Evolutionary conservation across 2,329 filamentous ascomycete genomes (phyloP).

Genomic region (Fusarium oligoseptatum): DNA sequence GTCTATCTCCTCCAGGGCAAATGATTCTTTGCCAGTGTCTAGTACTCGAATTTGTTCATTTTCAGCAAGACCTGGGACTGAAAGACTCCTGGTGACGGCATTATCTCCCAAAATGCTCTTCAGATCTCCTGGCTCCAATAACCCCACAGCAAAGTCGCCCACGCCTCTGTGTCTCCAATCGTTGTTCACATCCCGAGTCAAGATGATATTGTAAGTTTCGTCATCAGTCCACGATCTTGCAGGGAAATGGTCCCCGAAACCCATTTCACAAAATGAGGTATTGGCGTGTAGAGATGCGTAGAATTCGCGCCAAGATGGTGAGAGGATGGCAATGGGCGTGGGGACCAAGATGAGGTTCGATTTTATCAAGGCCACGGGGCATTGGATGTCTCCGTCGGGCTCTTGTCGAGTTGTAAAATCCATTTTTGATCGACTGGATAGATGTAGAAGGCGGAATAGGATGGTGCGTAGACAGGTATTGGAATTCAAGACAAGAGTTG

Average conservation of each 20-base stretch:
- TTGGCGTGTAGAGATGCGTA: neutral
- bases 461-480: neutral
- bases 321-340: slow-evolving; percentile 21
- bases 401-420: neutral
- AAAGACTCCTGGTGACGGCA: neutral
- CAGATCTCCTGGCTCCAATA: neutral
- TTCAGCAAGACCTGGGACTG: neutral
- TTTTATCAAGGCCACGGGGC: slow-evolving; percentile 7
- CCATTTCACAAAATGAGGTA: slow-evolving; percentile 2
- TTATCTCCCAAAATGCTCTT: neutral
- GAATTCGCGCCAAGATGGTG: slow-evolving; percentile 14
- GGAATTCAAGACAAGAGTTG: neutral
- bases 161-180: slow-evolving; percentile 29
- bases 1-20: slow-evolving; percentile 1
- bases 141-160: slow-evolving; percentile 38
- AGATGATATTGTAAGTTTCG: slow-evolving; percentile 13
- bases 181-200: slow-evolving; percentile 12
- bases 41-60: neutral
- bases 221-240: slow-evolving; percentile 9
- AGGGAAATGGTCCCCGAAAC: neutral
- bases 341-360: slow-evolving; percentile 30
- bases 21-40: neutral
- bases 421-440: neutral
- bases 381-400: neutral
- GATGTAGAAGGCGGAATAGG: neutral